Base-by-base conservation (phyloP, 2,329 filamentous ascomycete genomes). In the Claviceps monticola region DNA sequence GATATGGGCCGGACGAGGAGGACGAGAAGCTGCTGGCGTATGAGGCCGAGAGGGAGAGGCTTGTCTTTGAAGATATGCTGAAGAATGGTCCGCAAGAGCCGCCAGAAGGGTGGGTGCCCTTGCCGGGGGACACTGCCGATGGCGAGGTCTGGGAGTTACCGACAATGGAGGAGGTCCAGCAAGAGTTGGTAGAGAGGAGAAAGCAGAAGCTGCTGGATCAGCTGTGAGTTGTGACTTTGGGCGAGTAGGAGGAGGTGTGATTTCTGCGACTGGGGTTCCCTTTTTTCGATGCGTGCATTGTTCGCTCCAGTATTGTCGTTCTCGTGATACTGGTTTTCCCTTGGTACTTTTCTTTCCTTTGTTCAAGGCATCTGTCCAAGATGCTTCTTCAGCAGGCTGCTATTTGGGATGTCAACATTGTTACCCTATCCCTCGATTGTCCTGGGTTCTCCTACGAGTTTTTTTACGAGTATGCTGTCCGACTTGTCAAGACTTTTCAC, bases 1-100 rank as follows among this genome's bases (percentile, higher is more conserved):
- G 93, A 42, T 98, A 95, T 67, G 90, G 89, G 55, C 77, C 90
- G 7, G 88, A 90, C 59, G 90, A 97, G 67, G 93, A 97, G 67
- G 88, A 95, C 65, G 87, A 84, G 0, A 80, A 76, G 46, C 65
- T 97, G 62, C 66, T 96, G 56, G 79, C 74, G 49, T 95, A 94
- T 65, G 93, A 98, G 73, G 76, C 73, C 46, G 74, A 80, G 62
- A 93, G 89, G 71, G 93, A 97, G 74, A 78, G 81, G 57, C 86
- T 94, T 65, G 88, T 89, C 0, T 74, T 80, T 54, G 83, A 88
- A 60, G 75, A 80, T 55, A 71, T 95, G 60, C 66, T 83, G 56
- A 72, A 72, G 51, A 73, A 79, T 19, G 78, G 75, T 17, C 68
- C 76, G 46, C 68, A 74, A 21, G 74, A 79, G 53, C 69, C 74